These are phyloP conservation scores for Gossypium schwendimanii DNA, from an alignment of 441 rosid species.

Conservation along the genomic window DNA sequence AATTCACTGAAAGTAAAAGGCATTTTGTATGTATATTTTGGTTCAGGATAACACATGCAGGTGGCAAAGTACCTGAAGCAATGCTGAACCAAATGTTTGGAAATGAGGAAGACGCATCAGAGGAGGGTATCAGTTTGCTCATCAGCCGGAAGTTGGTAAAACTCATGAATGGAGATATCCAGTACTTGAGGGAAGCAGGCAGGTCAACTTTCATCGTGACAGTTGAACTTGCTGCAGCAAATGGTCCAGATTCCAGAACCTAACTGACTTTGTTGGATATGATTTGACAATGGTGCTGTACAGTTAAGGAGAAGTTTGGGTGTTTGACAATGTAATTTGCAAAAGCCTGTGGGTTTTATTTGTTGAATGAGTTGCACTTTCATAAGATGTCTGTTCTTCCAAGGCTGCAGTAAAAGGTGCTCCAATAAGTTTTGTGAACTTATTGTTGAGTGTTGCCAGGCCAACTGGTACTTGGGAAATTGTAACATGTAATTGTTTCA, in stretches of 20 bases:
- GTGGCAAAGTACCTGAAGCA: conserved; percentile 64
- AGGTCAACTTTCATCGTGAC: conserved; percentile 62
- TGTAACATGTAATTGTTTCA: conserved; percentile 9
- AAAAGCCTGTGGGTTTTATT: not conserved
- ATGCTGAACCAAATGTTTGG: conserved; percentile 79
- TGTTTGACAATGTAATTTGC: conserved; percentile 13
- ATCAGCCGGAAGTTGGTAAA: conserved; percentile 70
- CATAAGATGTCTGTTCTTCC: not conserved
- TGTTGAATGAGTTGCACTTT: not conserved
- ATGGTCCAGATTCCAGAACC: conserved; percentile 6
- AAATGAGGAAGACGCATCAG: conserved; percentile 54
- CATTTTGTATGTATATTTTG: conserved; percentile 1
- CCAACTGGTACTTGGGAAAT: not conserved
- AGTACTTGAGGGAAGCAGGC: conserved; percentile 72
- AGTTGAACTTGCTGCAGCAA: conserved; percentile 74
- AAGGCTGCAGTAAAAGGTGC: not conserved
- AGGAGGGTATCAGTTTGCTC: conserved; percentile 70
- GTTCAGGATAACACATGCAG: conserved; percentile 65
- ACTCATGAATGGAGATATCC: conserved; percentile 91
- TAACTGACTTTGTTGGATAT: not conserved
- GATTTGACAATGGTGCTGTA: not conserved
- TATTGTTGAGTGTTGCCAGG: not conserved
- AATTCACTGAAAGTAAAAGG: not conserved
- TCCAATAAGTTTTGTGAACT: not conserved
- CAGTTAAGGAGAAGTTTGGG: conserved; percentile 2